Evolutionary conservation across 164 flowering plant genomes (phyloP), one percentile per base, ranked within the genome.

Genomic region (Santalum album): DNA sequence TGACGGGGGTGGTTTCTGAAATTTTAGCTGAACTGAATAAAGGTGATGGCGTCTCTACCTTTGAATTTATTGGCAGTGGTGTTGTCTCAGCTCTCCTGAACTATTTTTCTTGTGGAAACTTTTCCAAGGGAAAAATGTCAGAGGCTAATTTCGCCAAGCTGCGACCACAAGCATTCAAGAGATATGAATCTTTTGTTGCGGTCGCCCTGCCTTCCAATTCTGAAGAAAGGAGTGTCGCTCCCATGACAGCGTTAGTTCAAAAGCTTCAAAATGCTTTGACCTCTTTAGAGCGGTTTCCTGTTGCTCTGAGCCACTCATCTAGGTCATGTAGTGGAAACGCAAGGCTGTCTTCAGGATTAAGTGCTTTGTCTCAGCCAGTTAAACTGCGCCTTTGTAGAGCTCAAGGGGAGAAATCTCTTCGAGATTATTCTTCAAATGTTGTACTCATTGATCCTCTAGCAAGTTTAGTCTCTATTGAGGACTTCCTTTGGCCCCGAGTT

Each of bases 11-110:
- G 35, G 61, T 92, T 51, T 66, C 83, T 63, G 96, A 86, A 65
- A 83, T 92, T 80, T 66, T 92, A 42, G 59, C 61, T 12, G 96
- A 92, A 68, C 77, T 89, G 49, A 65, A 83, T 75, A 89, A 81
- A 71, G 96, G 85, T 21, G 96, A 83, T 65, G 95, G 99, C 47
- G 96, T 92, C 4, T 92, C 99, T 50, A 92, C 99, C 25, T 92
- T 89, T 78, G 99, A 92, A 74, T 92, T 92, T 52, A 82, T 84
- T 56, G 85, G 99, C 20, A 89, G 99, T 79, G 96, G 99, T 34
- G 97, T 79, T 58, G 92, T 92, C 58, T 83, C 70, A 24, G 78
- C 96, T 60, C 69, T 92, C 66, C 77, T 92, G 51, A 87, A 87
- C 60, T 92, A 87, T 54, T 87, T 92, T 62, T 83, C 99, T 51